These are phyloP conservation scores for Fusarium pseudonygamai DNA, from an alignment of 2,329 filamentous ascomycete species.

Conservation along the genomic window DNA sequence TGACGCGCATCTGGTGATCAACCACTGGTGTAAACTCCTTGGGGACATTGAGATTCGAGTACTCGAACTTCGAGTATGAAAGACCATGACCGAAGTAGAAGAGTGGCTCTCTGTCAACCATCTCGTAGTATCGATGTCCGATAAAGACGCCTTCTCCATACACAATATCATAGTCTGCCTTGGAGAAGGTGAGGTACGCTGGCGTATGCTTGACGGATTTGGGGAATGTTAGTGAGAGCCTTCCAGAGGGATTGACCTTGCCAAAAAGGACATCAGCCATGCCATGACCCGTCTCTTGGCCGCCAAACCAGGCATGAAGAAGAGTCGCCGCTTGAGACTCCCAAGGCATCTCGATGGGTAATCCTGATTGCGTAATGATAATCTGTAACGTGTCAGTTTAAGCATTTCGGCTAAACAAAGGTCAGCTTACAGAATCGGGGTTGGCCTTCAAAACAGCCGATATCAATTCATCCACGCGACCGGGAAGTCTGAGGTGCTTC, in stretches of 20 bases:
- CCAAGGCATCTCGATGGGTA: slow-evolving; percentile 57
- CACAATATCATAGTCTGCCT: slow-evolving; percentile 70
- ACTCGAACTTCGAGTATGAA: slow-evolving; percentile 73
- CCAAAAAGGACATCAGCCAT: slow-evolving; percentile 42
- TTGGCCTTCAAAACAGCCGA: slow-evolving; percentile 64
- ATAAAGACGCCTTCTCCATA: slow-evolving; percentile 80
- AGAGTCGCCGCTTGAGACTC: slow-evolving; percentile 46
- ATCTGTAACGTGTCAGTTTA: not conserved
- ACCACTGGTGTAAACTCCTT: not conserved
- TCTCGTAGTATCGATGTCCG: slow-evolving; percentile 76
- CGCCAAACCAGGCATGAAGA: slow-evolving; percentile 43
- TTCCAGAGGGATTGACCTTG: slow-evolving; percentile 54
- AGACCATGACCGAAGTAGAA: slow-evolving; percentile 78
- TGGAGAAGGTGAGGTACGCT: slow-evolving; percentile 72
- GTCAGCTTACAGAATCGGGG: slow-evolving; percentile 63
- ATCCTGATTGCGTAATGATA: slow-evolving; percentile 52
- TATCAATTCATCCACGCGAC: slow-evolving; percentile 65
- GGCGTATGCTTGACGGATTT: slow-evolving; percentile 71
- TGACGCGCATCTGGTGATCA: slow-evolving; percentile 20
- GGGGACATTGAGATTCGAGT: slow-evolving; percentile 44
- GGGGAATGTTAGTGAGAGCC: slow-evolving; percentile 74
- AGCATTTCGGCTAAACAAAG: rapidly evolving
- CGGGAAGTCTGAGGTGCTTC: slow-evolving; percentile 74
- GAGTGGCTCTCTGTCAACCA: slow-evolving; percentile 54
- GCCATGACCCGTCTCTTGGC: slow-evolving; percentile 41